Base-by-base conservation (phyloP, 257 asterid genomes). In the Solanum neorickii region DNA sequence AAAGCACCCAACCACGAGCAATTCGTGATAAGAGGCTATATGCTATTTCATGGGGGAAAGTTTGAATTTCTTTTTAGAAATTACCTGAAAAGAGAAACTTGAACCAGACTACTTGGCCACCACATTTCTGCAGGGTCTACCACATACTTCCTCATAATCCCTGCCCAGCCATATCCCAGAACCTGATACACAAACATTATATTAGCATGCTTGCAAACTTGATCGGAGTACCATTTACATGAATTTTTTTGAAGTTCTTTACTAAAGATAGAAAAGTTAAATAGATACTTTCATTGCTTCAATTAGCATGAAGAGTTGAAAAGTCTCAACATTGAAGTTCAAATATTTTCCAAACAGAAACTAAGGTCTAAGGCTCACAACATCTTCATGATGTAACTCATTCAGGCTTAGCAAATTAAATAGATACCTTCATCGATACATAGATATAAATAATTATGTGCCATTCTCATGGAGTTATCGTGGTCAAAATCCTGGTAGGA, bases 81-180 rank as follows among this genome's bases (percentile, higher is more conserved):
- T 62, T 90, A 93, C 96, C 96, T 88, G 89, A 93, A 91, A 85
- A 93, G 96, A 31, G 95, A 93, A 86, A 93, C 95, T 91, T 93
- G 96, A 85, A 92, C 95, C 12, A 92, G 91, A 86, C 93, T 88
- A 46, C 86, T 18, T 4, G 95, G 95, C 96, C 96, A 92, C 95
- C 95, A 93, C 96, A 93, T 93, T 23, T 91, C 93, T 18, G 94
- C 95, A 21, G 96, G 95, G 66, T 93, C 95, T 37, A 93, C 86
- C 12, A 93, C 96, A 39, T 91, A 92, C 77, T 89, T 93, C 80
- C 93, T 91, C 90, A 92, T 3, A 42, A 93, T 86, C 39, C 96
- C 95, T 82, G 96, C 94, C 93, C 94, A 93, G 18, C 96, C 96
- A 87, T 93, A 93, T 49, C 96, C 96, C 83, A 93, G 44, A 27